Evolutionary conservation across 2,329 filamentous ascomycete species (phyloP), one percentile per base, ranked within the genome.

Genomic region (Hirsutella thompsonii): DNA sequence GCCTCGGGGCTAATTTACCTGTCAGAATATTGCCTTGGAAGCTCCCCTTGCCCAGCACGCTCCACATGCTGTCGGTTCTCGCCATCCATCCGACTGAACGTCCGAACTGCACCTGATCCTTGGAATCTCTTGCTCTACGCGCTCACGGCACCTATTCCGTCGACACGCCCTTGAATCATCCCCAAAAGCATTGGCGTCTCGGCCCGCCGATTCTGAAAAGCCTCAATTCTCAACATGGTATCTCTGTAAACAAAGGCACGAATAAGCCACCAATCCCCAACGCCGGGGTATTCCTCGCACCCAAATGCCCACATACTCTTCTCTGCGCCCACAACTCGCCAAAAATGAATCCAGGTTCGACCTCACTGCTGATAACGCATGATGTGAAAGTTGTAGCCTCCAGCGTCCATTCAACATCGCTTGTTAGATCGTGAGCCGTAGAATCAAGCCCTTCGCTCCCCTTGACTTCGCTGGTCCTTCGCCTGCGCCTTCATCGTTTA

Each of bases 401-500:
- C 23, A 6, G 6, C 23, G 11, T 6, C 11, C 23, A 26, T 26
- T 26, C 23, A 11, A 26, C n/a, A 16, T 8, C 11, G 18, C 3
- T 19, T 18, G 35, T 40, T 13, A 43, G 35, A 40, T 40, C 19
- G 9, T 36, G 28, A 43, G 38, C 21, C 42, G 42, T 18, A 43
- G 38, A 9, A 43, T 19, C 13, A 43, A 20, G 2, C 42, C 42
- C 8, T 11, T 34, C 3, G 29, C 37, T 2, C 20, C 14, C 8
- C n/a, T 5, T 2, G 38, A 19, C 36, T 35, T 36, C n/a, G 33
- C 16, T 16, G 16, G 19, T 9, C 8, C n/a, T n/a, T 42, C 40
- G 16, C 29, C 28, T 19, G 67, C 65, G n/a, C 55, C 53, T 13
- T 56, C 60, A 42, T 79, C 75, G 2, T 67, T 63, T 74, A 79